These are phyloP conservation scores for Heliamphora pulchella DNA, from an alignment of 179 eudicot species.

Conservation along the genomic window DNA sequence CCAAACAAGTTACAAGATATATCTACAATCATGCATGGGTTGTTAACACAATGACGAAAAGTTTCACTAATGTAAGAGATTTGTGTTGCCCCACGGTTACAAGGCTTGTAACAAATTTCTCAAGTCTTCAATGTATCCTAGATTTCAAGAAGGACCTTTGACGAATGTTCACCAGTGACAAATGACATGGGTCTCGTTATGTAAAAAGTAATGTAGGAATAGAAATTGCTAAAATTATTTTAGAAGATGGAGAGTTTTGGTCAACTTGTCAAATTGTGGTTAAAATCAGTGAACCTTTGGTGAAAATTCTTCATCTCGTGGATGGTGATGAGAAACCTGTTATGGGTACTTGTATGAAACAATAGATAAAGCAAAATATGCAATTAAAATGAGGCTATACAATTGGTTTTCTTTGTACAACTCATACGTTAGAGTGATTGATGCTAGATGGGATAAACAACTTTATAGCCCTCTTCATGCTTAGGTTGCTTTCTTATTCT, in stretches of 20 bases:
- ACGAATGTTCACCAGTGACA: not conserved
- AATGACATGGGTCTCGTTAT: not conserved
- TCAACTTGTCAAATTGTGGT: not conserved
- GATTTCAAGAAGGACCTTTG: not conserved
- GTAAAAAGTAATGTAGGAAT: not conserved
- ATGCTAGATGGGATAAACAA: conserved; percentile 3
- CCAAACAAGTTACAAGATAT: not conserved
- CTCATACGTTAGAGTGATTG: not conserved
- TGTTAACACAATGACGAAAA: not conserved
- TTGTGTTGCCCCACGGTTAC: not conserved
- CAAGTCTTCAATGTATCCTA: not conserved
- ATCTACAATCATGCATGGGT: conserved; percentile 1
- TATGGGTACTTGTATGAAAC: not conserved
- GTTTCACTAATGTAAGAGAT: not conserved
- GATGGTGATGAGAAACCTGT: not conserved
- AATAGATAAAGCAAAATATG: not conserved
- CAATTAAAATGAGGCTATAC: not conserved
- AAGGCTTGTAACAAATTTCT: not conserved
- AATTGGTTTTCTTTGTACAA: not conserved
- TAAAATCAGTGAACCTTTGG: not conserved
- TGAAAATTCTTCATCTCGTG: not conserved
- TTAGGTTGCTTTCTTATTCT: not conserved
- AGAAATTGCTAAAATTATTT: not conserved
- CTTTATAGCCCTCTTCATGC: not conserved
- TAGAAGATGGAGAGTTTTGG: not conserved